Evolutionary conservation across 768 basidiomycete species (phyloP).

Genomic region (Mycena galericulata): DNA sequence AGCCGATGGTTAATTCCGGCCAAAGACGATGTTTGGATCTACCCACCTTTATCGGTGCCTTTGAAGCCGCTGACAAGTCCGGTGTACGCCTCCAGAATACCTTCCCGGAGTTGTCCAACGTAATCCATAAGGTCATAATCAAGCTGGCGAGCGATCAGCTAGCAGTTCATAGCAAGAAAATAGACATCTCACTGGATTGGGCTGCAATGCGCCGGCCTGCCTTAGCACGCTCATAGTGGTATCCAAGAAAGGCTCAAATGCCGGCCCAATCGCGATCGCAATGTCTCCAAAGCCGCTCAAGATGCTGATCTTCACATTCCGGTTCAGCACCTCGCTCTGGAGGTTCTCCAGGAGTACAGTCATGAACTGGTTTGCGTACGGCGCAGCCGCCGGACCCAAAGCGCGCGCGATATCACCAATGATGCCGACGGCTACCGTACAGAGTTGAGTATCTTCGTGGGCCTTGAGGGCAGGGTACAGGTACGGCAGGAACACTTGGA

Average conservation of each 20-base stretch:
- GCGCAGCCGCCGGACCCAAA: slow-evolving; percentile 83
- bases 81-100: slow-evolving; percentile 96
- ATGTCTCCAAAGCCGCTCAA: slow-evolving; percentile 97
- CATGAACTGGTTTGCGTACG: slow-evolving; percentile 93
- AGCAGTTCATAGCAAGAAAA: slow-evolving; percentile 18
- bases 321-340: slow-evolving; percentile 88
- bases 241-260: slow-evolving; percentile 90
- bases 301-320: slow-evolving; percentile 97
- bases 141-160: slow-evolving; percentile 55
- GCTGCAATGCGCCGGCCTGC: slow-evolving; percentile 90
- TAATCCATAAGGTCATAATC: slow-evolving; percentile 95
- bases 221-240: slow-evolving; percentile 92
- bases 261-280: slow-evolving; percentile 88
- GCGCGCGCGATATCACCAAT: slow-evolving; percentile 98
- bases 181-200: slow-evolving; percentile 77
- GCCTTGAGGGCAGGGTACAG: slow-evolving; percentile 91
- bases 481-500: slow-evolving; percentile 86
- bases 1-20: slow-evolving; percentile 20
- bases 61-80: slow-evolving; percentile 94
- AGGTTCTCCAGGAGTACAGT: slow-evolving; percentile 91
- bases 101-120: slow-evolving; percentile 89
- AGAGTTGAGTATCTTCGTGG: slow-evolving; percentile 95
- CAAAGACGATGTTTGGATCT: slow-evolving; percentile 10
- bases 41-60: slow-evolving; percentile 80
- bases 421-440: slow-evolving; percentile 94